Conservation (phyloP, 805 yeast species). For the Monosporozyma solicola region DNA sequence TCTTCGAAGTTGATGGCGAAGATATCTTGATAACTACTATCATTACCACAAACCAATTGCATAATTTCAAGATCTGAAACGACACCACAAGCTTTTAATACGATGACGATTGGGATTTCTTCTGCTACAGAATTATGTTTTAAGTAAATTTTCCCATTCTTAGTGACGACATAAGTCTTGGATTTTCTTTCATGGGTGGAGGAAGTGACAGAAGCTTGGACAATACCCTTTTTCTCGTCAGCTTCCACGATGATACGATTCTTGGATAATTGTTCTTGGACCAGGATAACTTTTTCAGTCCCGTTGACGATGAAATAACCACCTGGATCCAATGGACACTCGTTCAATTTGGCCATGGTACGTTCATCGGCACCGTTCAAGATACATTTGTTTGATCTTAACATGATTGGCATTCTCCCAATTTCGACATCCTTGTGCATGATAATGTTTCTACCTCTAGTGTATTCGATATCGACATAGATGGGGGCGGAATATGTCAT, state of each 20-base stretch:
- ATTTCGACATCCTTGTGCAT: slow-evolving; percentile 85
- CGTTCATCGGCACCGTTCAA: slow-evolving; percentile 67
- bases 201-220: slow-evolving; percentile 95
- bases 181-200: slow-evolving; percentile 98
- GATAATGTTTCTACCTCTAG: slow-evolving; percentile 87
- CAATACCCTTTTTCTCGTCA: slow-evolving; percentile 87
- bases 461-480: slow-evolving; percentile 93
- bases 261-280: slow-evolving; percentile 93
- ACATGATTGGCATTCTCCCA: slow-evolving; percentile 98
- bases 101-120: slow-evolving; percentile 90
- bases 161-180: slow-evolving; percentile 90
- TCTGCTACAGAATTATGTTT: slow-evolving; percentile 94
- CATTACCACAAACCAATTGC: slow-evolving; percentile 89
- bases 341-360: slow-evolving; percentile 81
- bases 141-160: slow-evolving; percentile 77
- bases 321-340: slow-evolving; percentile 98
- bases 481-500: slow-evolving; percentile 93
- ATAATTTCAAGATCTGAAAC: slow-evolving; percentile 86
- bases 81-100: slow-evolving; percentile 90
- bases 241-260: slow-evolving; percentile 97
- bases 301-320: slow-evolving; percentile 97
- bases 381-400: slow-evolving; percentile 86
- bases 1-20: slow-evolving; percentile 93
- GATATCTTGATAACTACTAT: slow-evolving; percentile 80
- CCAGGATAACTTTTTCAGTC: slow-evolving; percentile 92